Base-by-base conservation (phyloP, 2,329 filamentous ascomycete genomes). In the Trichoderma breve region DNA sequence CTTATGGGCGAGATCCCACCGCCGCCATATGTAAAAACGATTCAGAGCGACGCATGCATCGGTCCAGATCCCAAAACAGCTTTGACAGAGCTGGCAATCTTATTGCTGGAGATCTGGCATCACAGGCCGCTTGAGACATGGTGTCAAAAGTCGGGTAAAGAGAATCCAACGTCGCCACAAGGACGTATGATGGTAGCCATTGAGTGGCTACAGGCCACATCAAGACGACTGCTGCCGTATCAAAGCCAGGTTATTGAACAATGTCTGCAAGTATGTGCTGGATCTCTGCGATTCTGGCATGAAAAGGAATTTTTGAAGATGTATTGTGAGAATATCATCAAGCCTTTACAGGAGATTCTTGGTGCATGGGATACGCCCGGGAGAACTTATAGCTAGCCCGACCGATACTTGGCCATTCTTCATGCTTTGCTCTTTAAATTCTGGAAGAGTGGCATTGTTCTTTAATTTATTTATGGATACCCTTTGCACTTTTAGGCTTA, bases 61-160 rank as follows among this genome's bases (percentile, higher is more conserved):
- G 43, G 63, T 1, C 63, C 53, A 39, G 66, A 69, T 18, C 66
- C 66, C 18, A 69, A 69, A 43, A 60, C 55, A 18, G 55, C 55
- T 15, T 58, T 69, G 36, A 36, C 36, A 14, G 66, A 69, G 30
- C 55, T 69, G 8, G 66, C 53, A 8, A 69, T 69, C 26, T 21
- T 69, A 3, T 47, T 69, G 3, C 36, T 69, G 4, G 66, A 69
- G n/a, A 69, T 69, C 34, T 69, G 66, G 66, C 55, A 69, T 24
- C 66, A 69, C 8, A 39, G 58, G 15, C 24, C 66, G 3, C 51
- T 69, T 30, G 66, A 69, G 21, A 3, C 21, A 9, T 66, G 63
- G 63, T 51, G 43, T 8, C 12, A 26, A 9, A 55, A 66, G 63
- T 18, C 30, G n/a, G 63, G 43, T 8, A 66, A 8, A 36, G n/a